Evolutionary conservation across 257 asterid genomes (phyloP).

Genomic region (Verbascum thapsus): DNA sequence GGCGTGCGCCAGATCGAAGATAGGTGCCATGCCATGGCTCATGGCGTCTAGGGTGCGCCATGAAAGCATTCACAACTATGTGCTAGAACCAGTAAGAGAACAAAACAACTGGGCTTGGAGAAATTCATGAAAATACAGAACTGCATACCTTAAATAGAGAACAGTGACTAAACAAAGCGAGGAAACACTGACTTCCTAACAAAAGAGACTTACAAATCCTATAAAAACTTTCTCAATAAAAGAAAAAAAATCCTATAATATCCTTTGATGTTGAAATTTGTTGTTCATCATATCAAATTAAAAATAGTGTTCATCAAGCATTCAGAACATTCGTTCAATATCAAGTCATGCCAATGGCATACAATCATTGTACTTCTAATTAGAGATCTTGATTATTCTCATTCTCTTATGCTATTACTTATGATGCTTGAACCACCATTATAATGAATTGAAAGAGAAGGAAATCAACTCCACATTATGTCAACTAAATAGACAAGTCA

Average conservation of each 20-base stretch:
- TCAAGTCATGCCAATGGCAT: not conserved
- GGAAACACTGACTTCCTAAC: not conserved
- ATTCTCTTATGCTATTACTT: not conserved
- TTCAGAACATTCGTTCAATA: not conserved
- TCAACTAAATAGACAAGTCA: not conserved
- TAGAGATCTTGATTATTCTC: not conserved
- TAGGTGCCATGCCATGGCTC: no score
- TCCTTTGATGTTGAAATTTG: not conserved
- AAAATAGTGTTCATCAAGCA: not conserved
- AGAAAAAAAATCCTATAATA: no score
- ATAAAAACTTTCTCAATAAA: no score
- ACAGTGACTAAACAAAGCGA: not conserved
- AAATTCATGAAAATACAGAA: not conserved
- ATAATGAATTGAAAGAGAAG: not conserved
- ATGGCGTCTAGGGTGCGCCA: no score
- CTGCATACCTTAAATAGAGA: conserved; percentile 12
- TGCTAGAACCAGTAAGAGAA: conserved; percentile 6
- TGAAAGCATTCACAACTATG: no score
- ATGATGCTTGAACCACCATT: conserved; percentile 18
- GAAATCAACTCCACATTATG: conserved; percentile 3
- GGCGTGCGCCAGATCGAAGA: no score
- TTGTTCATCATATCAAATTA: not conserved
- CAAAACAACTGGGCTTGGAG: conserved; percentile 1
- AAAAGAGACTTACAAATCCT: not conserved
- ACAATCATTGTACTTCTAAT: not conserved